phyloP scores from a whole-genome alignment of 106 monocot genomes.

The Allium fistulosum region DNA sequence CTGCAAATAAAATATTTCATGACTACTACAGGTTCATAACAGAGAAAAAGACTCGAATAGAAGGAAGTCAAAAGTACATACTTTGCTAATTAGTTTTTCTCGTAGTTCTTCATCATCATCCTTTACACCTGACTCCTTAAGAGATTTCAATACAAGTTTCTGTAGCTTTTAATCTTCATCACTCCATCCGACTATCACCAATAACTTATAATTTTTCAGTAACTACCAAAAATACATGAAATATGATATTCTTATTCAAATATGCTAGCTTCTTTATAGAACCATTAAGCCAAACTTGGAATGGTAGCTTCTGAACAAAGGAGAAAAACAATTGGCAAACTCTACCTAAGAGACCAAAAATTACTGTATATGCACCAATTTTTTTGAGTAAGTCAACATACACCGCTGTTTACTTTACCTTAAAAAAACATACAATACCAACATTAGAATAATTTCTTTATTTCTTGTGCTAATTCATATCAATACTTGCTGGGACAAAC shows the following conservation, averaged over 20 bases:
- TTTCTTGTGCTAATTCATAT: too few species aligned
- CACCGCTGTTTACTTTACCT: too few species aligned
- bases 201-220: background rate
- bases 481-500: too few species aligned
- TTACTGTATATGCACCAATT: too few species aligned
- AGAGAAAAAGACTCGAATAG: background rate
- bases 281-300: background rate
- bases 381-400: too few species aligned
- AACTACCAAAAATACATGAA: background rate
- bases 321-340: too few species aligned
- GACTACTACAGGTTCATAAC: background rate
- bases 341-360: too few species aligned
- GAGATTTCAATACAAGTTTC: conserved; percentile 32
- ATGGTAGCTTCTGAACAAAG: background rate
- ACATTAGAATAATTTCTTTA: too few species aligned
- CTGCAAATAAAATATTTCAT: conserved; percentile 24
- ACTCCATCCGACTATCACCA: conserved; percentile 31
- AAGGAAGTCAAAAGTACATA: background rate
- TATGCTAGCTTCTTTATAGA: too few species aligned
- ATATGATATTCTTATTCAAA: background rate
- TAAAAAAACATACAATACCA: too few species aligned
- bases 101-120: conserved; percentile 36
- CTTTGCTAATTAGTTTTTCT: conserved; percentile 41
- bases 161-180: conserved; percentile 66
- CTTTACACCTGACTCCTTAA: conserved; percentile 33